Conservation (phyloP, 768 basidiomycete genomes). For the Lanmaoa rubissima region DNA sequence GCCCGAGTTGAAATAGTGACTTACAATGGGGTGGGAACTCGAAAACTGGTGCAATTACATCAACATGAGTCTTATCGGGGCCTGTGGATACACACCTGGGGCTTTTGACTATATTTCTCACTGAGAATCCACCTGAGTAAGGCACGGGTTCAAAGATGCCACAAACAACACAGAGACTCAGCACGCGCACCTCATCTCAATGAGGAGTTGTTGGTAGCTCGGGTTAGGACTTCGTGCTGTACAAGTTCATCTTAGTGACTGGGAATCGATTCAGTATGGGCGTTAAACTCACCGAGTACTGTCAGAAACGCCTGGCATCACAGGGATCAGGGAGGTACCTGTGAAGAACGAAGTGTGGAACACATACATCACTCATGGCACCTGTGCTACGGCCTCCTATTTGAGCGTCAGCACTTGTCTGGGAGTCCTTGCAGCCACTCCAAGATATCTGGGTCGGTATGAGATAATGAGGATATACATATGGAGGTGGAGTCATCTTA, state of each 20-base stretch:
- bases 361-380: slow-evolving; percentile 75
- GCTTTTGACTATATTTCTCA: slow-evolving; percentile 54
- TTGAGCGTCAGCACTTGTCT: slow-evolving; percentile 77
- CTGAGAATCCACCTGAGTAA: slow-evolving; percentile 38
- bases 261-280: background rate
- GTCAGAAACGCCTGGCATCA: slow-evolving; percentile 52
- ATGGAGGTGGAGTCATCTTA: slow-evolving; percentile 37
- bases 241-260: background rate
- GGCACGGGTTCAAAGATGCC: background rate
- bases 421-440: slow-evolving; percentile 78
- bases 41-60: slow-evolving; percentile 35
- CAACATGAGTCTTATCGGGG: background rate
- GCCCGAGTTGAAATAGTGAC: slow-evolving; percentile 7
- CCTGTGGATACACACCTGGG: slow-evolving; percentile 36
- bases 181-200: slow-evolving; percentile 39
- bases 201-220: slow-evolving; percentile 51
- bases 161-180: background rate
- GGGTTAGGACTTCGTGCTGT: slow-evolving; percentile 46
- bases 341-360: background rate
- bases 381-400: slow-evolving; percentile 68
- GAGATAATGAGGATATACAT: background rate
- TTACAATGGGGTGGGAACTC: slow-evolving; percentile 42
- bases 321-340: background rate
- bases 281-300: slow-evolving; percentile 43
- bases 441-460: slow-evolving; percentile 61